A percentile compares a stretch with the other conserved stretches of the same genome.
phyloP scores from a whole-genome alignment of 352 stramenopile species.

The Globisporangium uncinulatum region DNA sequence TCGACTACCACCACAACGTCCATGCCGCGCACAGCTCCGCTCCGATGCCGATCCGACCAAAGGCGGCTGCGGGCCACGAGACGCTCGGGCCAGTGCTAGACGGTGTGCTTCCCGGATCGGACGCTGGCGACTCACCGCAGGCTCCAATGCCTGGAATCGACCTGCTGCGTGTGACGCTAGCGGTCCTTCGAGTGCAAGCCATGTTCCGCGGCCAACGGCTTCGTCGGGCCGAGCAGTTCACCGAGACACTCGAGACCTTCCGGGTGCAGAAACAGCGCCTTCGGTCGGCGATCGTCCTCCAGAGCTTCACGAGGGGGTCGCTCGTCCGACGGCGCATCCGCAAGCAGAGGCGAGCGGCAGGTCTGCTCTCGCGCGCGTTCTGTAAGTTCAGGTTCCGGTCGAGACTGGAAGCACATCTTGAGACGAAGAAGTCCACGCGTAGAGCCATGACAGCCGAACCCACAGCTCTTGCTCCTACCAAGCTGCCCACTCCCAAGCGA shows the following conservation, averaged over 20 bases:
- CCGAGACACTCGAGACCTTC: constrained; percentile 25
- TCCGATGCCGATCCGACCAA: constrained; percentile 3
- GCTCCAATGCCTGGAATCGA: constrained; percentile 7
- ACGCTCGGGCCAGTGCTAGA: not conserved
- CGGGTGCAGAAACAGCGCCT: constrained; percentile 20
- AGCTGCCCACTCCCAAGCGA: not conserved
- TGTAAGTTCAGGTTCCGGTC: constrained; percentile 14
- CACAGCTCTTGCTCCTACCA: not conserved
- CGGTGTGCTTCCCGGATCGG: not conserved
- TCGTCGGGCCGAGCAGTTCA: constrained; percentile 21
- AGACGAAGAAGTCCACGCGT: constrained; percentile 16
- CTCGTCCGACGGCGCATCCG: constrained; percentile 7
- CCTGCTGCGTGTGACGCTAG: constrained; percentile 16
- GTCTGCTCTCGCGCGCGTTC: constrained; percentile 13
- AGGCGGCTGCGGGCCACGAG: not conserved
- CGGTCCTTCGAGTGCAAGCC: constrained; percentile 27
- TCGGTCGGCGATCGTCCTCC: constrained; percentile 21
- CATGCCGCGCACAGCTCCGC: not conserved
- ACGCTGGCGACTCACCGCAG: not conserved
- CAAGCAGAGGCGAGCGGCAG: constrained; percentile 5
- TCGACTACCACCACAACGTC: constrained; percentile 15
- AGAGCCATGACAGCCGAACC: not conserved
- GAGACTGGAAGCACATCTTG: constrained; percentile 14
- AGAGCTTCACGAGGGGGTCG: constrained; percentile 15
- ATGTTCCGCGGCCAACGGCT: constrained; percentile 26